Evolutionary conservation across 768 basidiomycete genomes (phyloP).

Genomic region (Piloderma croceum): DNA sequence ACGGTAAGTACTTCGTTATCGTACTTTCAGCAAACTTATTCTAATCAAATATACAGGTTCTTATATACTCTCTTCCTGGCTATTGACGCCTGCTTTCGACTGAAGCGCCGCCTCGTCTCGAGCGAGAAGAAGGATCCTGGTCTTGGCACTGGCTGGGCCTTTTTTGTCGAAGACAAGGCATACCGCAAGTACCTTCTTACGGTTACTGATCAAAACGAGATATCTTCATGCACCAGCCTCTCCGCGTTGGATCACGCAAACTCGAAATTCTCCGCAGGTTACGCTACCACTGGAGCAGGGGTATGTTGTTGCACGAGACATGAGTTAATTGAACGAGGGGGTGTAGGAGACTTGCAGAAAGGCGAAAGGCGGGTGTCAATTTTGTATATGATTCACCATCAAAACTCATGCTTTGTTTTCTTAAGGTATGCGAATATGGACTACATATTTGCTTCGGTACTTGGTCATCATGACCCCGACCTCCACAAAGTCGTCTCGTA

Average conservation of each 20-base stretch:
- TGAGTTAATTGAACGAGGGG: slow-evolving; percentile 15
- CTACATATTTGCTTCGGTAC: slow-evolving; percentile 4
- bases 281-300: not conserved
- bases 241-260: slow-evolving; percentile 8
- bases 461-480: not conserved
- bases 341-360: slow-evolving; percentile 20
- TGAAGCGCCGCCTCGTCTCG: slow-evolving; percentile 16
- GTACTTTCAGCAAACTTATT: not conserved
- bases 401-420: slow-evolving; percentile 10
- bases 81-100: slow-evolving; percentile 24
- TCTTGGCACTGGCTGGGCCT: slow-evolving; percentile 20
- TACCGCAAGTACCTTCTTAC: slow-evolving; percentile 16
- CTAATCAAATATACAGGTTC: slow-evolving; percentile 12
- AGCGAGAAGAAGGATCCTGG: slow-evolving; percentile 13
- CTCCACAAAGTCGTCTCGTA: slow-evolving; percentile 10
- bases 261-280: not conserved
- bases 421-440: slow-evolving; percentile 15
- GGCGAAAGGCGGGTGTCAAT: slow-evolving; percentile 16
- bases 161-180: slow-evolving; percentile 17
- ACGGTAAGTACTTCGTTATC: slow-evolving; percentile 1
- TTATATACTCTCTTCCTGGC: slow-evolving; percentile 20
- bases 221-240: slow-evolving; percentile 7
- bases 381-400: not conserved
- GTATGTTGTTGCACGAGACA: slow-evolving; percentile 17
- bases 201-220: slow-evolving; percentile 11